phyloP scores from a whole-genome alignment of 257 asterid genomes.

The Linaria vulgaris region DNA sequence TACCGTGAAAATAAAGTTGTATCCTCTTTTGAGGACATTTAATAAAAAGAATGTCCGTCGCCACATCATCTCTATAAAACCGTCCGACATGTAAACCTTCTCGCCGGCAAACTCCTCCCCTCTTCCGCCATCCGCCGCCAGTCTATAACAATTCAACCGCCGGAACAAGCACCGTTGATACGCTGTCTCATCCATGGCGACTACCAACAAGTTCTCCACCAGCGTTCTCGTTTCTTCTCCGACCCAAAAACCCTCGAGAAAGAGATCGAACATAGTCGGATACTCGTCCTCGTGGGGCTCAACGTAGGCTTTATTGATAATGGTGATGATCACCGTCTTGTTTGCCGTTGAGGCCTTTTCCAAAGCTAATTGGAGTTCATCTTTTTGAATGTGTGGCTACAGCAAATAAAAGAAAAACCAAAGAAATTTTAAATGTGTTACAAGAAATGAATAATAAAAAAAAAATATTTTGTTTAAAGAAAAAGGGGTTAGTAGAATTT shows the following conservation, averaged over 20 bases:
- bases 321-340: conserved; percentile 59
- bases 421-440: background rate
- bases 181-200: conserved; percentile 61
- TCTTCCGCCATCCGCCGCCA: conserved; percentile 34
- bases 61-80: conserved; percentile 91
- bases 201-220: conserved; percentile 52
- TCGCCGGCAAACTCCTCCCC: conserved; percentile 44
- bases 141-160: conserved; percentile 55
- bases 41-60: conserved; percentile 54
- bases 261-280: conserved; percentile 73
- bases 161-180: conserved; percentile 55
- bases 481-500: background rate
- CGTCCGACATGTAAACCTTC: conserved; percentile 56
- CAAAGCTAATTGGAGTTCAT: conserved; percentile 46
- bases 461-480: background rate
- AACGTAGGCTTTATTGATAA: conserved; percentile 67
- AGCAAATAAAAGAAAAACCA: background rate
- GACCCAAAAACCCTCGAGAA: conserved; percentile 77
- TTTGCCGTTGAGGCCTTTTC: conserved; percentile 50
- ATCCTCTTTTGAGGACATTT: conserved; percentile 57
- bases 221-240: conserved; percentile 55
- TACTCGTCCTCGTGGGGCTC: conserved; percentile 41
- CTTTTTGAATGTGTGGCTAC: background rate
- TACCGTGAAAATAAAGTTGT: conserved; percentile 75
- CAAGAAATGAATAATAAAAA: background rate